Evolutionary conservation across 768 basidiomycete genomes (phyloP), one percentile per base, ranked within the genome.

Genomic region (Lentinula sp.): DNA sequence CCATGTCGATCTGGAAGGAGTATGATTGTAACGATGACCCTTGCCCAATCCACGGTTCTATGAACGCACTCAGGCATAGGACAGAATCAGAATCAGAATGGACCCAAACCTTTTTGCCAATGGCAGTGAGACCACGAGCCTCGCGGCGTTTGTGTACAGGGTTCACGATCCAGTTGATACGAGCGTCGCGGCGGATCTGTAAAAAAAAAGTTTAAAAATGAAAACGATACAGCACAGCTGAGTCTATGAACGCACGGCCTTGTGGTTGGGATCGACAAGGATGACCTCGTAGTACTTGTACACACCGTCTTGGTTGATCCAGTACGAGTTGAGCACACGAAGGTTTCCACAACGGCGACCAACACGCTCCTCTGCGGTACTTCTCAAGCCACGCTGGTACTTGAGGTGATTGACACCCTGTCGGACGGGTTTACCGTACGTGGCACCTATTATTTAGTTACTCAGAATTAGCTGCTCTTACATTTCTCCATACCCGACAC

Each of bases 331-430:
- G 70, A 97, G 74, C 65, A 99, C 97, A 60, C 97, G 87, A 71
- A 99, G 76, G 76, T 98, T 98, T 58, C 94, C 95, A 72, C 97
- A 99, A 67, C 95, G 85, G 71, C 85, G 87, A 64, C 96, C 97
- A 66, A 98, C 96, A 72, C 97, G 91, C 82, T 98, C 97, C 80
- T 99, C 97, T 54, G 97, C 97, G 61, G 89, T 90, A 69, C 90
- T 89, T 75, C 91, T 87, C 71, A 98, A 80, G 64, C 94, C 85
- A 64, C 96, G 88, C 79, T 98, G 96, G 83, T 84, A 93, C 78
- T 99, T 99, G 79, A 99, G 85, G 74, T 99, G 95, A 83, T 96
- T 98, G 70, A 98, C 92, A 87, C 95, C 97, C 82, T 98, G 97
- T 74, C 90, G 91, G 65, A 97, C 95, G 77, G 97, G 97, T 78